These are phyloP conservation scores for Babesia caballi DNA, from an alignment of 169 alveolate species.

Conservation along the genomic window DNA sequence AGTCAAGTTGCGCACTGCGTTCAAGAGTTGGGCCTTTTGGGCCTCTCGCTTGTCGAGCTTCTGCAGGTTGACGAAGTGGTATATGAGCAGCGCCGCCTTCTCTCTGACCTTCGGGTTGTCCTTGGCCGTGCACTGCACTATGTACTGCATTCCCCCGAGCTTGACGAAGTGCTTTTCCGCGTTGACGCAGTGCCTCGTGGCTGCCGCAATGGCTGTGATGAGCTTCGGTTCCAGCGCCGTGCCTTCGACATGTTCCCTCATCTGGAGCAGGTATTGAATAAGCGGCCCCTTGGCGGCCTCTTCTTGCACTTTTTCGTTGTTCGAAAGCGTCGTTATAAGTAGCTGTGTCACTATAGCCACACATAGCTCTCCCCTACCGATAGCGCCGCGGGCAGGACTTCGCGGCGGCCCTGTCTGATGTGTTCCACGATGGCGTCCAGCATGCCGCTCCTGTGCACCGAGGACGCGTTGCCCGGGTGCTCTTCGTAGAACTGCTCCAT, in stretches of 20 bases:
- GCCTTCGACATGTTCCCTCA: constrained; percentile 19
- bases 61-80: constrained; percentile 56
- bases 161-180: constrained; percentile 48
- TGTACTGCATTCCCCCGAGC: constrained; percentile 45
- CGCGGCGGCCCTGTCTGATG: constrained; percentile 13
- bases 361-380: constrained; percentile 38
- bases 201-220: constrained; percentile 51
- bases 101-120: constrained; percentile 43
- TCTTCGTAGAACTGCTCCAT: constrained; percentile 63
- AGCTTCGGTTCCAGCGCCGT: constrained; percentile 58
- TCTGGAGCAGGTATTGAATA: constrained; percentile 20
- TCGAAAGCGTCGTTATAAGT: constrained; percentile 51
- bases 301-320: constrained; percentile 54
- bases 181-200: constrained; percentile 36
- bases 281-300: constrained; percentile 52
- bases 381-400: constrained; percentile 42
- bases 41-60: constrained; percentile 26
- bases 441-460: constrained; percentile 34
- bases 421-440: constrained; percentile 41
- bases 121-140: constrained; percentile 34
- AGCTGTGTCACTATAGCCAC: constrained; percentile 32
- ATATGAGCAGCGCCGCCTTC: constrained; percentile 50
- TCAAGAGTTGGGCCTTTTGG: constrained; percentile 1
- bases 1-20: constrained; percentile 21
- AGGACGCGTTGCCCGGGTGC: constrained; percentile 65